Evolutionary conservation across 768 basidiomycete genomes (phyloP), one percentile per base, ranked within the genome.

Genomic region (Tephrocybe sp.): DNA sequence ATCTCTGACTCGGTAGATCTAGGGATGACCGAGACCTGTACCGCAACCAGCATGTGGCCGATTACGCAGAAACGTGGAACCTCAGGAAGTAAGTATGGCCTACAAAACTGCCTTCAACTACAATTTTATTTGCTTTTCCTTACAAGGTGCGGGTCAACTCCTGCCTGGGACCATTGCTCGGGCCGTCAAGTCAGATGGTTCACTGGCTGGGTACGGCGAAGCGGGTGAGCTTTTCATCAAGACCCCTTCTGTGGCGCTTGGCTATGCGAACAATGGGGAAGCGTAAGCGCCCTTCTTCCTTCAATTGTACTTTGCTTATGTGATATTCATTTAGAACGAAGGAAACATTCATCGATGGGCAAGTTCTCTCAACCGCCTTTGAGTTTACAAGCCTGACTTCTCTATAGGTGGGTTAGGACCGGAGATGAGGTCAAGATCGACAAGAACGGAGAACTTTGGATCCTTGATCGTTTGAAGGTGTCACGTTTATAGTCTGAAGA

Each of bases 291-390:
- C 37, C 15, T 3, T 49, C 34, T 32, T 51, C 10, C 3, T 21
- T 41, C 38, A 7, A 37, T 40, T 2, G n/a, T 26, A 28, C 38
- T 45, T 39, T 33, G 12, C 12, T 50, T n/a, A 41, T n/a, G n/a
- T 18, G 24, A n/a, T 37, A 20, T n/a, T 42, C 23, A 30, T 34
- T 14, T 41, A 88, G 87, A 32, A 88, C 86, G 4, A 77, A 72
- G 50, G 85, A 88, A 54, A 85, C 83, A 0, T 90, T 88, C 60
- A 55, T 81, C 11, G 74, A 87, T 54, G 86, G 87, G 82, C 85
- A 54, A 54, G 72, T 59, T 28, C 33, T 36, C 37, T 1, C 12
- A 3, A 48, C 14, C 26, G 3, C 33, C 25, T 21, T 33, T 10
- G 26, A 24, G 30, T 18, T n/a, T 24, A 36, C 51, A 3, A 60